Conservation (phyloP, 192 early-diverging fungal species). For the Dispira simplex region DNA sequence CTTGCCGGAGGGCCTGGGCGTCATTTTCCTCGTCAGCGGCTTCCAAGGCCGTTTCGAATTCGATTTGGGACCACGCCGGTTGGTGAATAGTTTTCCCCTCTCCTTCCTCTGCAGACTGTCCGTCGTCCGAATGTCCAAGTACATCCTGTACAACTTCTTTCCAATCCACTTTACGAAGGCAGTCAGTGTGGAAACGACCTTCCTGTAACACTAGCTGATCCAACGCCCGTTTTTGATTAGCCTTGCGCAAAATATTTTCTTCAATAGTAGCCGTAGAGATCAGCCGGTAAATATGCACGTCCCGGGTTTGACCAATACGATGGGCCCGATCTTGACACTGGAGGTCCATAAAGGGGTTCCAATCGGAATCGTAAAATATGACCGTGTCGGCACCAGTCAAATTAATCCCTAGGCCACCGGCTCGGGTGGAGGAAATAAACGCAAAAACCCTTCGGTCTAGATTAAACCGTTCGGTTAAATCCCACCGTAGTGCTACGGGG, state of each 20-base stretch:
- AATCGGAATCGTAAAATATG: slow-evolving; percentile 64
- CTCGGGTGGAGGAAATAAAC: slow-evolving; percentile 46
- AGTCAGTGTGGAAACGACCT: slow-evolving; percentile 57
- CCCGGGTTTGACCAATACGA: slow-evolving; percentile 51
- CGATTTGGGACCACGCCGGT: slow-evolving; percentile 16
- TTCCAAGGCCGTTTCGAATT: slow-evolving; percentile 40
- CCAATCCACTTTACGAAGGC: slow-evolving; percentile 45
- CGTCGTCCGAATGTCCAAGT: slow-evolving; percentile 15
- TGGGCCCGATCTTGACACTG: slow-evolving; percentile 53
- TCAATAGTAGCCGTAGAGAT: slow-evolving; percentile 57
- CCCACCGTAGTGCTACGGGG: slow-evolving; percentile 37
- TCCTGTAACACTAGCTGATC: slow-evolving; percentile 70
- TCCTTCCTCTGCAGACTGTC: slow-evolving; percentile 2
- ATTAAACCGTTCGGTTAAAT: slow-evolving; percentile 41
- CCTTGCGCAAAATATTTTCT: slow-evolving; percentile 62
- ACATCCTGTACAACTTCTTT: slow-evolving; percentile 38
- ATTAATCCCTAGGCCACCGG: slow-evolving; percentile 66
- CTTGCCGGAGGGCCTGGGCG: slow-evolving; percentile 34
- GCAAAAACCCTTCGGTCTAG: slow-evolving; percentile 34
- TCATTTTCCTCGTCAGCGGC: slow-evolving; percentile 51
- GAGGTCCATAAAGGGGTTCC: slow-evolving; percentile 62
- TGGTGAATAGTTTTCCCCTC: slow-evolving; percentile 15
- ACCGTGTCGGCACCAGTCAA: slow-evolving; percentile 66
- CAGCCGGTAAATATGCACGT: slow-evolving; percentile 65
- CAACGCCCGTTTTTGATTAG: slow-evolving; percentile 61